These are phyloP conservation scores for Sphagnum contortum DNA, from an alignment of 225 moss, liverwort and hornwort species.

Conservation along the genomic window DNA sequence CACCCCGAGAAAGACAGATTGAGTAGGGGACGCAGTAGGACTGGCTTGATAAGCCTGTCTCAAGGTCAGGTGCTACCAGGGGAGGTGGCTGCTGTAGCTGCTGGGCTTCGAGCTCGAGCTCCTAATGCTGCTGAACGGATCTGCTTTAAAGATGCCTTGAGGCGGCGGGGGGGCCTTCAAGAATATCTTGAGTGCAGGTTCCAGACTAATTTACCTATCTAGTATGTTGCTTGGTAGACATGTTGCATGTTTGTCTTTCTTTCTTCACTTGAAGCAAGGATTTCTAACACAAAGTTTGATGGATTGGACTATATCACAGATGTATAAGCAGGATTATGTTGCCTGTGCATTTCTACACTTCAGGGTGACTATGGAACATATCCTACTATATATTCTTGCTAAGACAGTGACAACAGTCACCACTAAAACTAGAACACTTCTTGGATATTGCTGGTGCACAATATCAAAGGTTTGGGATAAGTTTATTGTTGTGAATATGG, in stretches of 20 bases:
- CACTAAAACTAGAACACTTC: too few relatives aligned
- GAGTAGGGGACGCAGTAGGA: slow-evolving; percentile 39
- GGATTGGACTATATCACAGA: too few relatives aligned
- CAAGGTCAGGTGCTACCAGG: slow-evolving; percentile 36
- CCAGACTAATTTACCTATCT: neutral
- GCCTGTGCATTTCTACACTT: too few relatives aligned
- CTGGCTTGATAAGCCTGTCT: slow-evolving; percentile 23
- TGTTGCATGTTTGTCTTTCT: neutral
- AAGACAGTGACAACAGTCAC: too few relatives aligned
- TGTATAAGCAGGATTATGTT: too few relatives aligned
- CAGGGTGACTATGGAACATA: too few relatives aligned
- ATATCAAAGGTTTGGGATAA: too few relatives aligned
- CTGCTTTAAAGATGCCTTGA: slow-evolving; percentile 55
- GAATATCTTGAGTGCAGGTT: slow-evolving; percentile 70
- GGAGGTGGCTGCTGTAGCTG: slow-evolving; percentile 63
- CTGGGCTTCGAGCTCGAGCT: slow-evolving; percentile 52
- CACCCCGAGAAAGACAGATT: slow-evolving; percentile 48
- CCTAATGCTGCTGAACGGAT: slow-evolving; percentile 50
- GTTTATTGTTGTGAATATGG: too few relatives aligned
- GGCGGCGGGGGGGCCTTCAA: slow-evolving; percentile 57
- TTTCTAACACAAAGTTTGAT: too few relatives aligned
- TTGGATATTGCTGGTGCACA: too few relatives aligned
- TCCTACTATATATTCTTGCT: too few relatives aligned
- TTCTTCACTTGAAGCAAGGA: neutral
- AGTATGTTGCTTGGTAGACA: too few relatives aligned